Percentiles rank a stretch among this genome's conserved stretches.
Conservation (phyloP, 306 rosid species). For the Dalbergia cochinchinensis region DNA sequence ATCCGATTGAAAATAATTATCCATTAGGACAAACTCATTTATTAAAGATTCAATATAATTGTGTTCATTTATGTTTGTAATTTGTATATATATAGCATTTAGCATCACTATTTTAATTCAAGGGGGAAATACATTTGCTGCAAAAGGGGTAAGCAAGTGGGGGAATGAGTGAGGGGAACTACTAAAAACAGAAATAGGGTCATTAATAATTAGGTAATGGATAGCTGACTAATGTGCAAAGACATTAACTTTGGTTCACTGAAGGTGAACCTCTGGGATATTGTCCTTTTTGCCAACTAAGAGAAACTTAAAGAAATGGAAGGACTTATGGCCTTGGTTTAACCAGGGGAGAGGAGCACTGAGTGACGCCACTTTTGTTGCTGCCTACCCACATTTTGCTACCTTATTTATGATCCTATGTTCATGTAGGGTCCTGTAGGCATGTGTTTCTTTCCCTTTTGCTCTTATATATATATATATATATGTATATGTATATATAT, state of each 20-base stretch:
- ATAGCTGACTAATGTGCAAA: slow-evolving; percentile 44
- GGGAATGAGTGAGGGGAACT: slow-evolving; percentile 29
- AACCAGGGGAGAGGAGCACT: slow-evolving; percentile 41
- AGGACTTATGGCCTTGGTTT: slow-evolving; percentile 46
- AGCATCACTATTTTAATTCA: not conserved
- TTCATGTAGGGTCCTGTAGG: slow-evolving; percentile 27
- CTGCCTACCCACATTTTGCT: slow-evolving; percentile 48
- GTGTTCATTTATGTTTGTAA: too few species aligned
- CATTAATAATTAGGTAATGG: slow-evolving; percentile 44
- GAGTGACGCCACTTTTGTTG: slow-evolving; percentile 36
- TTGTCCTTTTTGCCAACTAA: slow-evolving; percentile 53
- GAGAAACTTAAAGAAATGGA: slow-evolving; percentile 42
- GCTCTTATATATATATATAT: not conserved
- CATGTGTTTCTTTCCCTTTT: slow-evolving; percentile 38
- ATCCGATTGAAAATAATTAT: too few species aligned
- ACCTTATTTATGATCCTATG: slow-evolving; percentile 56
- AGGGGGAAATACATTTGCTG: slow-evolving; percentile 35
- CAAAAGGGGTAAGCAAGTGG: slow-evolving; percentile 40
- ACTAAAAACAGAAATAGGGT: slow-evolving; percentile 32
- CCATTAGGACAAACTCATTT: too few species aligned
- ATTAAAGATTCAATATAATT: too few species aligned
- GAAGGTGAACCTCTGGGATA: slow-evolving; percentile 38
- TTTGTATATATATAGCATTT: not conserved
- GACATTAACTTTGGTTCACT: slow-evolving; percentile 42
- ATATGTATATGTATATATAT: too few species aligned